These are phyloP conservation scores for Saccharomyces paradoxus DNA, from an alignment of 805 yeast species.

Conservation along the genomic window DNA sequence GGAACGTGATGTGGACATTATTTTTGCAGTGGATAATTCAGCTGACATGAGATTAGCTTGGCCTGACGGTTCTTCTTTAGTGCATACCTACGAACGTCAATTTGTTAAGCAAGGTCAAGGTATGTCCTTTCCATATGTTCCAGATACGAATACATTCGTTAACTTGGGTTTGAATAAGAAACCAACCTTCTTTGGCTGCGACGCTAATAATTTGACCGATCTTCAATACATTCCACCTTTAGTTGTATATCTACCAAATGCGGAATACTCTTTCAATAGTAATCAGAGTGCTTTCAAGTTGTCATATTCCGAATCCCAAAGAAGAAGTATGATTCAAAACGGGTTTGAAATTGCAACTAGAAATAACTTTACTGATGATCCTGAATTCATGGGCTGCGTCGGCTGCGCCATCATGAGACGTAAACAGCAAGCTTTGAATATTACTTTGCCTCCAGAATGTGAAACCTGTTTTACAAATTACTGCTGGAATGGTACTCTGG, in stretches of 20 bases:
- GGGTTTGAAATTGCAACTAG: constrained; percentile 70
- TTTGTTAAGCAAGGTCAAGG: constrained; percentile 43
- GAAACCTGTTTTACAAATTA: constrained; percentile 59
- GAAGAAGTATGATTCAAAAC: constrained; percentile 53
- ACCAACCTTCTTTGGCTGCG: constrained; percentile 82
- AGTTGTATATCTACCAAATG: constrained; percentile 69
- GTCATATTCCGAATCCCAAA: constrained; percentile 51
- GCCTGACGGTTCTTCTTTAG: constrained; percentile 64
- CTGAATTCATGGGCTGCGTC: constrained; percentile 64
- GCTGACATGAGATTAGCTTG: constrained; percentile 55
- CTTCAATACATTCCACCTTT: constrained; percentile 57
- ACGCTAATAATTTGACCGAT: constrained; percentile 51
- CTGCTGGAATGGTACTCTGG: constrained; percentile 51
- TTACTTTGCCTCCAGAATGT: constrained; percentile 61
- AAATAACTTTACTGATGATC: constrained; percentile 58
- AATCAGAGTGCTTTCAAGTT: constrained; percentile 69
- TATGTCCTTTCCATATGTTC: constrained; percentile 74
- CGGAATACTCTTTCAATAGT: constrained; percentile 55
- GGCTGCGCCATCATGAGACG: constrained; percentile 80
- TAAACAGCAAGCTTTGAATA: constrained; percentile 59
- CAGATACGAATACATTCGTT: constrained; percentile 55
- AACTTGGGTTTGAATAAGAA: constrained; percentile 52
- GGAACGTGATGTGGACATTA: constrained; percentile 52
- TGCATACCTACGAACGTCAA: constrained; percentile 51
- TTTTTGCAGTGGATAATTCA: constrained; percentile 60